phyloP scores from a whole-genome alignment of 139 green algal species.

The Asterochloris erici region DNA sequence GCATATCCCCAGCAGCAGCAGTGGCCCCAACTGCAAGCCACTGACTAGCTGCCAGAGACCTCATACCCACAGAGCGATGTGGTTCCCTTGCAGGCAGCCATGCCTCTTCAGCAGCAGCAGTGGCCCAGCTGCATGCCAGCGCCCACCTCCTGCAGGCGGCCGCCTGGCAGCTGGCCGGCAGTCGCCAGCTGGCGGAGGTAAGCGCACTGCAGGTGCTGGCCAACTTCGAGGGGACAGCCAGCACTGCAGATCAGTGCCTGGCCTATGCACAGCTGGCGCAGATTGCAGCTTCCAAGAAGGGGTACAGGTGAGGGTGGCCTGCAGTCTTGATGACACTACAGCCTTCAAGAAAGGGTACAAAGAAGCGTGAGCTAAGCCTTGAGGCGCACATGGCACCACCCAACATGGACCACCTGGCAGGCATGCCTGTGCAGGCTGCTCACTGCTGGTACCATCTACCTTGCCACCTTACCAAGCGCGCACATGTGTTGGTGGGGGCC shows the following conservation, averaged over 20 bases:
- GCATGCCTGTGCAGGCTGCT: too few species aligned
- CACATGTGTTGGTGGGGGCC: too few species aligned
- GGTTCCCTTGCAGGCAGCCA: background rate
- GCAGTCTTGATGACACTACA: background rate
- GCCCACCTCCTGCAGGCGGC: conserved; percentile 41
- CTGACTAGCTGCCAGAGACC: background rate
- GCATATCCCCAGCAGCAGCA: too few species aligned
- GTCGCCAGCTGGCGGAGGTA: conserved; percentile 23
- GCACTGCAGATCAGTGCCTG: conserved; percentile 22
- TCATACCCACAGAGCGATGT: background rate
- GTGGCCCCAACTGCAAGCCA: too few species aligned
- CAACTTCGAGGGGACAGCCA: conserved; percentile 18
- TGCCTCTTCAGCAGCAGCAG: conserved; percentile 18
- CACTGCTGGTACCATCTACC: too few species aligned
- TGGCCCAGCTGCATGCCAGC: conserved; percentile 29
- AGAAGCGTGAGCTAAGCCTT: too few species aligned
- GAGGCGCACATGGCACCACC: too few species aligned
- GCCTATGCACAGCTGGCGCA: conserved; percentile 43
- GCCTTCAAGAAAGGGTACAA: background rate
- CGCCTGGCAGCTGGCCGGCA: conserved; percentile 21
- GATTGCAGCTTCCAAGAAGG: conserved; percentile 23
- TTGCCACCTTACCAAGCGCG: too few species aligned
- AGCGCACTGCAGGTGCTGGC: conserved; percentile 33
- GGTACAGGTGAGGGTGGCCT: conserved; percentile 13
- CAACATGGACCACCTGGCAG: too few species aligned